These are phyloP conservation scores for Yamadazyma diddensiae DNA, from an alignment of 1,139 yeast genomes.

Conservation along the genomic window DNA sequence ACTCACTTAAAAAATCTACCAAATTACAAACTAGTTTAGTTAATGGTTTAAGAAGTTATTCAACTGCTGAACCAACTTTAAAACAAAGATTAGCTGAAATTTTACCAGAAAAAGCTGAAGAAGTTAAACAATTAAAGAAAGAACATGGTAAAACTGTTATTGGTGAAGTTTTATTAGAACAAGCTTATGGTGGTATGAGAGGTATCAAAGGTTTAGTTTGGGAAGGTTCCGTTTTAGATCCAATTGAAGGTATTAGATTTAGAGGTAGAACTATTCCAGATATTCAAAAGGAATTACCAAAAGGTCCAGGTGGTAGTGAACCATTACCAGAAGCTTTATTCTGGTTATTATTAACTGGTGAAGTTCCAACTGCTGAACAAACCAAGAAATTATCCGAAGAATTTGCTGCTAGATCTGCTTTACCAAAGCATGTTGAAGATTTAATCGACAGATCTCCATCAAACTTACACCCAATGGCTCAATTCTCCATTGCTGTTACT, in stretches of 20 bases:
- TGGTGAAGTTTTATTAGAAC: conserved; percentile 92
- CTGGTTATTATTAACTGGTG: conserved; percentile 91
- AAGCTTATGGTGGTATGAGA: conserved; percentile 99
- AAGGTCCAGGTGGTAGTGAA: conserved; percentile 82
- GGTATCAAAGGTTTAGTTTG: conserved; percentile 97
- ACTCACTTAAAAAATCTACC: conserved; percentile 13
- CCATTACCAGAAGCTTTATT: conserved; percentile 90
- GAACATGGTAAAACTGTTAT: conserved; percentile 88
- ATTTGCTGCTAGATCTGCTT: conserved; percentile 78
- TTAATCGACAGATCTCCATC: conserved; percentile 81
- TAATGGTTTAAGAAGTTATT: conserved; percentile 14
- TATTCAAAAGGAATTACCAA: conserved; percentile 88
- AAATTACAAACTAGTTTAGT: conserved; percentile 9
- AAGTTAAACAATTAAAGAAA: conserved; percentile 84
- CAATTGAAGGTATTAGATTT: conserved; percentile 97
- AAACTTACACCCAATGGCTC: conserved; percentile 96
- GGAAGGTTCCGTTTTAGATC: conserved; percentile 99
- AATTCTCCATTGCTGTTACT: conserved; percentile 87
- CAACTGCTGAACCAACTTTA: conserved; percentile 46
- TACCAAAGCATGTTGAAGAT: conserved; percentile 85
- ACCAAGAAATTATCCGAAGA: conserved; percentile 74
- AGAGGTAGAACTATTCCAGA: conserved; percentile 98
- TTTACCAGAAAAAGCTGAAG: conserved; percentile 88
- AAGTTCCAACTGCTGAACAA: conserved; percentile 77
- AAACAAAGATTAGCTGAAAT: conserved; percentile 93